These are phyloP conservation scores for Geum urbanum DNA, from an alignment of 306 rosid genomes.

Conservation along the genomic window DNA sequence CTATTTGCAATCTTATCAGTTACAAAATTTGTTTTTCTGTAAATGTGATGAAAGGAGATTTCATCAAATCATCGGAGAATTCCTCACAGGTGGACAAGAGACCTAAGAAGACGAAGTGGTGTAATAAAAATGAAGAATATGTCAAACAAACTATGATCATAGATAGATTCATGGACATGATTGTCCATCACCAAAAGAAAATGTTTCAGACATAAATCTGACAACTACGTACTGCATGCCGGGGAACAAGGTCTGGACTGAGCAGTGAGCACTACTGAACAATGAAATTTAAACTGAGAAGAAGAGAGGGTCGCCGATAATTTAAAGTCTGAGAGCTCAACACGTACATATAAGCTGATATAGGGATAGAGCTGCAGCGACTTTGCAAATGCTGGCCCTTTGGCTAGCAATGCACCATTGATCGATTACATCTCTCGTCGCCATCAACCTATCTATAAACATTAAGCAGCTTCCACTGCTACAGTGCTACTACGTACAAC, in stretches of 20 bases:
- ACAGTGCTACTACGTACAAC: not conserved
- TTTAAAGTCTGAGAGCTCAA: not conserved
- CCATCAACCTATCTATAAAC: not conserved
- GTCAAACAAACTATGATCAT: not conserved
- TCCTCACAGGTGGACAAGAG: too few species aligned
- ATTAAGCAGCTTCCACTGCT: not conserved
- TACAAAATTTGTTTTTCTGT: too few species aligned
- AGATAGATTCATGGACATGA: not conserved
- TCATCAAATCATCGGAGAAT: too few species aligned
- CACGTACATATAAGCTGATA: not conserved
- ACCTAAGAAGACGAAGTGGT: too few species aligned
- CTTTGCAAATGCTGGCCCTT: not conserved
- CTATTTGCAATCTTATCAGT: too few species aligned
- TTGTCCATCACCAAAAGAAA: too few species aligned
- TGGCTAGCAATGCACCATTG: not conserved
- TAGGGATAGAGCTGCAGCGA: not conserved
- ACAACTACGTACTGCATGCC: not conserved
- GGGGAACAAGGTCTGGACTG: not conserved
- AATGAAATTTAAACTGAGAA: not conserved
- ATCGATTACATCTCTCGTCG: not conserved
- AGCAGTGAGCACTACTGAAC: not conserved
- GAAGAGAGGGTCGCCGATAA: not conserved
- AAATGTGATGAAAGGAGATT: too few species aligned
- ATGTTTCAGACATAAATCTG: not conserved
- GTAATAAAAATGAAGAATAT: too few species aligned